Base-by-base conservation (phyloP, 2,329 filamentous ascomycete species). In the Monilinia aucupariae region DNA sequence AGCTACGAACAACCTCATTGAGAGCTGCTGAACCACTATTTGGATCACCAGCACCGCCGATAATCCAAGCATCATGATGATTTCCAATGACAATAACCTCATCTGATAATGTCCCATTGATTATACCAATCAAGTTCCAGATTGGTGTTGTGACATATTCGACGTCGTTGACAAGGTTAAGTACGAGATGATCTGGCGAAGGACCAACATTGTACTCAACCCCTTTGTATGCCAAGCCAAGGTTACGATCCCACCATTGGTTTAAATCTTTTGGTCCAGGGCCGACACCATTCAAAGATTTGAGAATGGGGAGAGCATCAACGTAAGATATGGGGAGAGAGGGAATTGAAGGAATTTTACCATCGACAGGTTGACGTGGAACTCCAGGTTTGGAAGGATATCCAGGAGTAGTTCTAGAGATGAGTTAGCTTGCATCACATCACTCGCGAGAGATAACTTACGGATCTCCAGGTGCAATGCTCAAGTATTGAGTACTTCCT, bases 51-150 rank as follows among this genome's bases (percentile, higher is more conserved):
- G 90, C 89, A 30, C 91, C 90, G n/a, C 91, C 91, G 25, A 87
- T 87, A 70, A 93, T 88, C 91, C 91, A 96, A 0, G 92, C 90
- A 75, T 96, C 92, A 41, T 92, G 85, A 72, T 96, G 92, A 72
- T 96, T 96, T n/a, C 92, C 92, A 39, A 97, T 78, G 4, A 99
- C 82, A 52, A 99, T 80, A 0, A 96, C 91, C 72, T 97, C 92
- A 70, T 96, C 86, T 70, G 92, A 85, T 43, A 94, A 85, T 0
- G 88, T 89, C 12, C 93, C 94, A 70, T 96, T 96, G 74, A 99
- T 90, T 52, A 94, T 80, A 51, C 93, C 93, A 67, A 97, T 93
- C 2, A 94, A 90, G 72, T 99, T 89, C 92, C 92, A 96, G 59
- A 93, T 79, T 4, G 90, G 89, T 0, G 89, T 94, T 0, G 84